These are phyloP conservation scores for Quercus gilva DNA, from an alignment of 306 rosid species.

Conservation along the genomic window DNA sequence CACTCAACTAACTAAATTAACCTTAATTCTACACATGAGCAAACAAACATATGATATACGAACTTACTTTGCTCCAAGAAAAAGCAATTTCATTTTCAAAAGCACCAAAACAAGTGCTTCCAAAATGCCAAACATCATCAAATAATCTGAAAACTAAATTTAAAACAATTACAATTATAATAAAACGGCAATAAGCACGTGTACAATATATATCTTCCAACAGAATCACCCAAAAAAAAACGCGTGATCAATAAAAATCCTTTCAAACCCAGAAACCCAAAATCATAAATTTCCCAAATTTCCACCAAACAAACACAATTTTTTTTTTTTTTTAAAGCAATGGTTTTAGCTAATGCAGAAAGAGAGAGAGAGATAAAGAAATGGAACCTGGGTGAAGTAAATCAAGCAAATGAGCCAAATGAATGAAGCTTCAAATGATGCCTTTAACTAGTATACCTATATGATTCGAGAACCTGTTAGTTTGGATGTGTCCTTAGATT, in stretches of 20 bases:
- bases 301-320: background rate
- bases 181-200: no score
- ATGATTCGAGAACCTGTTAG: no score
- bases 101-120: background rate
- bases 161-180: no score
- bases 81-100: background rate
- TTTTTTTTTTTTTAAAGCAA: background rate
- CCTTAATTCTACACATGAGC: background rate
- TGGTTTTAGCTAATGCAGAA: background rate
- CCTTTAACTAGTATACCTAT: slow-evolving; percentile 27
- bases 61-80: background rate
- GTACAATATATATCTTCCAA: no score
- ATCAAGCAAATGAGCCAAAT: slow-evolving; percentile 84
- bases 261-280: slow-evolving; percentile 11
- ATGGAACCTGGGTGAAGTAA: slow-evolving; percentile 79
- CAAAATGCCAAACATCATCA: background rate
- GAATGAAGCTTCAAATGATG: slow-evolving; percentile 65
- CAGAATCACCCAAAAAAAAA: no score
- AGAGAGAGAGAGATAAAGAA: slow-evolving; percentile 3
- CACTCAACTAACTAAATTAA: background rate
- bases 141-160: background rate
- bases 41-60: background rate
- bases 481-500: no score
- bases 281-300: slow-evolving; percentile 13
- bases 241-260: no score